These are phyloP conservation scores for Talaromyces ruber DNA, from an alignment of 495 filamentous ascomycete species.

Conservation along the genomic window DNA sequence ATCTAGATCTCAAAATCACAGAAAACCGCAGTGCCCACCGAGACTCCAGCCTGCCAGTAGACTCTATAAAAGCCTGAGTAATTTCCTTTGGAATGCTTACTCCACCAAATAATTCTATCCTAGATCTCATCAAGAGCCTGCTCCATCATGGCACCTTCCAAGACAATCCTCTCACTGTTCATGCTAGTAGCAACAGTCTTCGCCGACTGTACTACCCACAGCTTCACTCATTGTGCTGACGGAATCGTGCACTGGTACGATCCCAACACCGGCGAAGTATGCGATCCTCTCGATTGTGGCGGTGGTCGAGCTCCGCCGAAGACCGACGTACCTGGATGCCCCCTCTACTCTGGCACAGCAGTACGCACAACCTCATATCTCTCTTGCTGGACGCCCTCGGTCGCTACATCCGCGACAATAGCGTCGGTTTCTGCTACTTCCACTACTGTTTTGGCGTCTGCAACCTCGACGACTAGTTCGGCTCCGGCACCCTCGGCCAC, in stretches of 20 bases:
- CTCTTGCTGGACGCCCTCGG: conserved; percentile 19
- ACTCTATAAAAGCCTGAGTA: neutral
- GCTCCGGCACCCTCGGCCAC: conserved; percentile 6
- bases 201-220: conserved; percentile 10
- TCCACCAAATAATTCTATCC: neutral
- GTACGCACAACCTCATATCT: conserved; percentile 36
- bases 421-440: neutral
- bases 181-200: conserved; percentile 9
- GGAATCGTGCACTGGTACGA: conserved; percentile 44
- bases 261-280: conserved; percentile 50
- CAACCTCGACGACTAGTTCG: conserved; percentile 7
- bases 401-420: conserved; percentile 4
- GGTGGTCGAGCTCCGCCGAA: conserved; percentile 55
- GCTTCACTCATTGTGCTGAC: conserved; percentile 20
- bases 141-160: neutral
- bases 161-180: conserved; percentile 8
- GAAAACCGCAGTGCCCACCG: neutral
- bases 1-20: neutral
- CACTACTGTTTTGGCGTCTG: neutral
- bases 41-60: neutral
- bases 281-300: conserved; percentile 54
- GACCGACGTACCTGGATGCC: conserved; percentile 51
- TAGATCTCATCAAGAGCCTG: neutral
- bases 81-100: neutral
- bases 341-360: conserved; percentile 46